phyloP scores from a whole-genome alignment of 2,329 filamentous ascomycete genomes.

The Neoscytalidium dimidiatum region DNA sequence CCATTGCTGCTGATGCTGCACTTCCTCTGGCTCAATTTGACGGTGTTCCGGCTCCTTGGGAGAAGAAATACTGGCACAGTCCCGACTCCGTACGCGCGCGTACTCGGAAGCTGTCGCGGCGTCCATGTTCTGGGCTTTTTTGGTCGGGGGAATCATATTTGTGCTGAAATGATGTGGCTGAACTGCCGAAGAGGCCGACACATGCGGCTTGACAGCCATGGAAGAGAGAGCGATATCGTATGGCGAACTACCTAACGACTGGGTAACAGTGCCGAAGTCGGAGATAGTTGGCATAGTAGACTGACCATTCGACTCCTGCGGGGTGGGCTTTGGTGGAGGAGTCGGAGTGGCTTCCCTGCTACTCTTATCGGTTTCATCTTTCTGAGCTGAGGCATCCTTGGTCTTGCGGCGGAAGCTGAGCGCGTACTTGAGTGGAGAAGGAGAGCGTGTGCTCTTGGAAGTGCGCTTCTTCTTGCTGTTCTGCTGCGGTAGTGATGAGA shows the following conservation, averaged over 20 bases:
- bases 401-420: conserved; percentile 8
- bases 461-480: not conserved
- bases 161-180: conserved; percentile 39
- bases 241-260: conserved; percentile 44
- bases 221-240: conserved; percentile 42
- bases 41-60: not conserved
- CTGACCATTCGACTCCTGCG: conserved; percentile 21
- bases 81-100: conserved; percentile 38
- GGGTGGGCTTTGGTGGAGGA: not conserved
- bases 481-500: not conserved
- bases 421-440: conserved; percentile 4
- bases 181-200: conserved; percentile 28
- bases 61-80: conserved; percentile 25
- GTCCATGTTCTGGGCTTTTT: conserved; percentile 35
- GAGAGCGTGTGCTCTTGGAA: not conserved
- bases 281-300: conserved; percentile 30
- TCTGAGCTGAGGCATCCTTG: not conserved
- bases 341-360: not conserved
- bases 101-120: conserved; percentile 36
- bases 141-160: conserved; percentile 28
- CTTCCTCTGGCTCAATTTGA: not conserved
- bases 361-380: not conserved
- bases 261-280: conserved; percentile 44
- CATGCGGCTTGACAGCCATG: conserved; percentile 22
- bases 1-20: not conserved